phyloP scores from a whole-genome alignment of 441 rosid genomes.

The Croton setiger region DNA sequence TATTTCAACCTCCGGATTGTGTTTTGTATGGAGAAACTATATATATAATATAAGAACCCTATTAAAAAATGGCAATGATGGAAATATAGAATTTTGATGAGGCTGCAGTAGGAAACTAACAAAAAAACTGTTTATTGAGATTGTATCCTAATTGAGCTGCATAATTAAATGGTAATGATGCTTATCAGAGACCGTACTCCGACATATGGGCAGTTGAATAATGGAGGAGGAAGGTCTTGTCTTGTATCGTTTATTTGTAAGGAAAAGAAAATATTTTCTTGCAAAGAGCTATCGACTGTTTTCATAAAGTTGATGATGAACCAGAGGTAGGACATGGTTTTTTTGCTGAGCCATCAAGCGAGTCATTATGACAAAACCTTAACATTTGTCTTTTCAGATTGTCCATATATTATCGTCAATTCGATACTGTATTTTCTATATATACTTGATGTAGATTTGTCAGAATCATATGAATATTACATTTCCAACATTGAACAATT shows the following conservation, averaged over 20 bases:
- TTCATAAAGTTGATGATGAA: conserved; percentile 29
- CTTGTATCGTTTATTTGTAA: conserved; percentile 46
- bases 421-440: conserved; percentile 28
- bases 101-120: conserved; percentile 20
- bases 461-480: conserved; percentile 14
- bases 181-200: conserved; percentile 23
- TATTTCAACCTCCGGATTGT: too few relatives aligned
- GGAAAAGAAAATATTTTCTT: conserved; percentile 14
- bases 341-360: conserved; percentile 47
- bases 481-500: neutral
- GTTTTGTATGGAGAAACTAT: too few relatives aligned
- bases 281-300: conserved; percentile 33
- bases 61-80: conserved; percentile 2
- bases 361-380: conserved; percentile 86
- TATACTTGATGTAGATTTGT: conserved; percentile 20
- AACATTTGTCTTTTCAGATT: conserved; percentile 91
- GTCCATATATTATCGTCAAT: conserved; percentile 41
- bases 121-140: conserved; percentile 15
- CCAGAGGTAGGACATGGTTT: conserved; percentile 47
- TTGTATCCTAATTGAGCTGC: conserved; percentile 19
- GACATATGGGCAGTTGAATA: conserved; percentile 36
- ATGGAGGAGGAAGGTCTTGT: conserved; percentile 29
- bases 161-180: conserved; percentile 24
- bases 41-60: too few relatives aligned
- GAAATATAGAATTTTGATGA: neutral